Conservation (phyloP, 2,329 filamentous ascomycete species). For the Paecilomyces variotii region DNA sequence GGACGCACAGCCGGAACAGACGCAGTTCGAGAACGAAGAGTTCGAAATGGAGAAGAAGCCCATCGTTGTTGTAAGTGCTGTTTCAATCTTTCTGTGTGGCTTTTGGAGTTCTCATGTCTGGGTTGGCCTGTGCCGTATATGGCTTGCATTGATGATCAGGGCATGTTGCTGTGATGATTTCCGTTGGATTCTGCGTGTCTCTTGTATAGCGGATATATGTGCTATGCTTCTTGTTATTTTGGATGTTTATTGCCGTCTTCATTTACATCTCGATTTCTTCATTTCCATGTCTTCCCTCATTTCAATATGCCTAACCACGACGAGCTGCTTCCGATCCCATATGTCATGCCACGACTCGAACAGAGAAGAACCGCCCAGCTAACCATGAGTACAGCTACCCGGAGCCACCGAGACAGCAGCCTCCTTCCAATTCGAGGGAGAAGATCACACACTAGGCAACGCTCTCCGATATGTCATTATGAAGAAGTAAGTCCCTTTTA, state of each 20-base stretch:
- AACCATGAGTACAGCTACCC: conserved; percentile 54
- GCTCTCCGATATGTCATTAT: conserved; percentile 91
- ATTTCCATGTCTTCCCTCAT: too few relatives aligned
- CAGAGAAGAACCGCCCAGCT: background rate
- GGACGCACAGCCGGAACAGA: conserved; percentile 27
- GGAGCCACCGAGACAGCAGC: conserved; percentile 79
- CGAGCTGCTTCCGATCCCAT: background rate
- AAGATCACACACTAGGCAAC: conserved; percentile 94
- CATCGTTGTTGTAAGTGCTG: conserved; percentile 50
- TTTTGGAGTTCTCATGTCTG: background rate
- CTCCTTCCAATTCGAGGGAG: conserved; percentile 87
- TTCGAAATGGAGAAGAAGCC: conserved; percentile 40
- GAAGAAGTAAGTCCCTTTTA: conserved; percentile 71
- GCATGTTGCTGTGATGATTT: too few relatives aligned
- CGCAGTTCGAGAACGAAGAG: conserved; percentile 42
- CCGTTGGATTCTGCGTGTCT: too few relatives aligned
- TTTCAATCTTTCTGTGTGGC: conserved; percentile 10
- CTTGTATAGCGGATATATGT: too few relatives aligned
- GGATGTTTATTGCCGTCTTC: too few relatives aligned
- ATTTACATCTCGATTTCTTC: too few relatives aligned
- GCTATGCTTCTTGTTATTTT: too few relatives aligned
- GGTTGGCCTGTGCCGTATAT: background rate
- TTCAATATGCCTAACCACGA: too few relatives aligned
- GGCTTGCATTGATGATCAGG: background rate
- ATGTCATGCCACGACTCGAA: background rate